phyloP scores from a whole-genome alignment of 1,284 basidiomycete species.

The Sanghuangporus sanghuang region DNA sequence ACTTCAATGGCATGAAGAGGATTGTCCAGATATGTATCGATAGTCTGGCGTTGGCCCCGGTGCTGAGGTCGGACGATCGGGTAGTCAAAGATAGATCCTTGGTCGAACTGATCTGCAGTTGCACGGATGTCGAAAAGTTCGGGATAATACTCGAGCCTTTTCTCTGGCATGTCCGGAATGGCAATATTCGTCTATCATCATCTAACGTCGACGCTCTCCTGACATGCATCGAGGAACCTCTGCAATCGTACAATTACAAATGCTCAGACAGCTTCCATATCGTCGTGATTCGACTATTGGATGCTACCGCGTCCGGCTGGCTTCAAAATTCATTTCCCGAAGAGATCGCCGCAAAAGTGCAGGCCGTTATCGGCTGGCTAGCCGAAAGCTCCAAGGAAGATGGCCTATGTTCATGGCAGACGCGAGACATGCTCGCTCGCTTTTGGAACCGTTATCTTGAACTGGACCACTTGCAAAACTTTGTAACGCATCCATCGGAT shows the following conservation, averaged over 20 bases:
- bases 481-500: slow-evolving; percentile 36
- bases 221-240: slow-evolving; percentile 46
- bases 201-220: slow-evolving; percentile 52
- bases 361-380: slow-evolving; percentile 50
- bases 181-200: slow-evolving; percentile 48
- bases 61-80: slow-evolving; percentile 53
- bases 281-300: slow-evolving; percentile 57
- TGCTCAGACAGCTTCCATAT: slow-evolving; percentile 51
- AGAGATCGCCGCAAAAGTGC: slow-evolving; percentile 41
- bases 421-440: slow-evolving; percentile 58
- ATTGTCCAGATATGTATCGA: slow-evolving; percentile 46
- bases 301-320: slow-evolving; percentile 67
- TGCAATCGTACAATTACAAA: slow-evolving; percentile 54
- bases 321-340: slow-evolving; percentile 29
- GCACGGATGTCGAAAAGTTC: slow-evolving; percentile 47
- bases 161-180: slow-evolving; percentile 48
- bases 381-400: slow-evolving; percentile 37
- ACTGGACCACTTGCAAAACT: slow-evolving; percentile 50
- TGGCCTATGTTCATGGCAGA: slow-evolving; percentile 57
- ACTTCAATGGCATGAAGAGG: slow-evolving; percentile 25
- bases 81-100: slow-evolving; percentile 62
- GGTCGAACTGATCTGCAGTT: slow-evolving; percentile 50
- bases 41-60: slow-evolving; percentile 53
- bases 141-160: slow-evolving; percentile 52
- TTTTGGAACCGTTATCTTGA: slow-evolving; percentile 66